Base-by-base conservation (phyloP, 345 rosid genomes). In the Eucalyptus fibrosa region DNA sequence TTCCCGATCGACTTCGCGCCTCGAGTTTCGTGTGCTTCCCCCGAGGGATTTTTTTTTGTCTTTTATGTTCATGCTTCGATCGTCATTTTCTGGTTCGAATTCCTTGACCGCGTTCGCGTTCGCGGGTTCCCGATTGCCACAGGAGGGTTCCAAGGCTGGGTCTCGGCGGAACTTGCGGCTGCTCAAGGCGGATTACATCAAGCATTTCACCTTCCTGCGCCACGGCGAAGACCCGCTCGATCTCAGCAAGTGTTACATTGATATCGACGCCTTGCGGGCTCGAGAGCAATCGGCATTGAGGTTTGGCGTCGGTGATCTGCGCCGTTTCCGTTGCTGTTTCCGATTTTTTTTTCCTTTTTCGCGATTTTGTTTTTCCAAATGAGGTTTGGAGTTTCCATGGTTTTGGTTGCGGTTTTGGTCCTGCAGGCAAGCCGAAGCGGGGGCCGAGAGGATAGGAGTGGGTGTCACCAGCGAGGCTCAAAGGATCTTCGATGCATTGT, bases 391-490 rank as follows among this genome's bases (percentile, higher is more conserved):
- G 88, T 7, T 89, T 72, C 45, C 21, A 56, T 49, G 80, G 87
- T 69, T 69, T 62, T 34, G 81, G 87, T 89, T 90, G 91, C 4
- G 44, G 49, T 21, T 45, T 16, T 59, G 80, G 34, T 50, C 34
- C 90, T 90, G 90, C 92, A 96, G 99, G 95, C 97, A 96, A 92
- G 99, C 99, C 9, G 98, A 98, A 92, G 91, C 94, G 77, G 97
- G 95, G 21, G 97, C 99, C 49, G 96, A 95, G 93, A 96, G 98
- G 90, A 89, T 97, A 91, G 99, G 99, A 47, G 98, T 98, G 62
- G 99, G 99, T 87, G 99, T 97, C 80, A 98, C 99, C 18, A 89
- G 90, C 42, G 98, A 98, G 91, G 99, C 98, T 1, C 99, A 98
- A 93, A 93, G 88, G 89, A 93, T 98, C 89, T 98, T 95, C 86